Evolutionary conservation across 164 flowering plant species (phyloP), one percentile per base, ranked within the genome.

Genomic region (Vitis rotundifolia): DNA sequence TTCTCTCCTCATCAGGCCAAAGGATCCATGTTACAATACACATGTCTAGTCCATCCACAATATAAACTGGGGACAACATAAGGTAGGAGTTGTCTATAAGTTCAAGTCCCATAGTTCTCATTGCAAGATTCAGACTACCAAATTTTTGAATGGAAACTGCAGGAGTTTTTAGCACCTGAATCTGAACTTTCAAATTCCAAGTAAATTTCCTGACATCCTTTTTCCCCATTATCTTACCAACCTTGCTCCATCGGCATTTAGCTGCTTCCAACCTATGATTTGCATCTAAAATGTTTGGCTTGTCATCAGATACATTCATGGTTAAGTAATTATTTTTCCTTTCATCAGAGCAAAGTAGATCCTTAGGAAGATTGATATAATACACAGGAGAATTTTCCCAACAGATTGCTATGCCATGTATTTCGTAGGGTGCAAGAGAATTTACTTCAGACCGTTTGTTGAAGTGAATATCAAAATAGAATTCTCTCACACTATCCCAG

Each of bases 1-100:
- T 83, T 75, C 87, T 87, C 81, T 93, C 98, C 76, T 96, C 99
- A 79, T 96, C 98, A 66, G 99, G 99, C 95, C 97, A 96, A 70
- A 96, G 93, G 72, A 91, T 82, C 99, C 99, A 96, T 54, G 92
- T 81, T 26, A 82, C 91, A 68, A 93, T 75, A 60, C 83, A 76
- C 80, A 89, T 49, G 77, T 93, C 99, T 69, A 93, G 73, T 57
- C 82, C 97, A 76, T 83, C 71, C 59, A 66, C 72, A 18, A 96
- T 67, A 72, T 59, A 31, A 68, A 96, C 63, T 11, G 92, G 79
- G 11, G 97, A 67, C 56, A 90, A 73, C 74, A 80, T 58, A 53
- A 82, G 75, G 73, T 77, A 86, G 1, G 82, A 86, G 64, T 70
- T 74, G 22, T 88, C 94, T 14, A 87, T 59, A 74, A 88, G 73